Percentiles rank a stretch among this genome's conserved stretches.
Evolutionary conservation across 2,329 filamentous ascomycete species (phyloP).

Genomic region (Aureobasidium namibiae): DNA sequence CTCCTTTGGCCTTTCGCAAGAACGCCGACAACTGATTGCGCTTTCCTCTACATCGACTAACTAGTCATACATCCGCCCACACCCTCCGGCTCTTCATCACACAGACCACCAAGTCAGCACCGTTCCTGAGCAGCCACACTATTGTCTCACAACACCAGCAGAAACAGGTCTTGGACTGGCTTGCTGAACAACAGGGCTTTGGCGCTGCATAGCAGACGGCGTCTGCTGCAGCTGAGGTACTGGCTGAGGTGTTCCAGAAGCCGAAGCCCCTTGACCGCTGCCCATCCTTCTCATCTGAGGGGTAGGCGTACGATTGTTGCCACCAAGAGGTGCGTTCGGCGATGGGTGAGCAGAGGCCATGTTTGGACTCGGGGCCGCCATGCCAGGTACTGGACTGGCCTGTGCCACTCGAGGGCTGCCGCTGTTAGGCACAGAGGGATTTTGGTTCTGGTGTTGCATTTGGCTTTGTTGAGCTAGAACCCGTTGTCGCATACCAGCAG

Average conservation of each 20-base stretch:
- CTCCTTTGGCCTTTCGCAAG: not conserved
- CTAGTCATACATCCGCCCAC: not conserved
- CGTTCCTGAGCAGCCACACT: conserved; percentile 13
- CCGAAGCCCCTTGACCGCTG: conserved; percentile 17
- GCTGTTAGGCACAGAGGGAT: conserved; percentile 5
- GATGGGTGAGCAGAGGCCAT: conserved; percentile 15
- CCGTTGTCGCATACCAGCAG: conserved; percentile 24
- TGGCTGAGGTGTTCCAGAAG: conserved; percentile 12
- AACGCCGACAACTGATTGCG: not conserved
- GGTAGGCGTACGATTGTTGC: conserved; percentile 22
- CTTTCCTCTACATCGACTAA: not conserved
- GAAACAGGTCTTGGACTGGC: conserved; percentile 26
- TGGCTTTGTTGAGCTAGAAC: conserved; percentile 19
- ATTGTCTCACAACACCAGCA: conserved; percentile 22
- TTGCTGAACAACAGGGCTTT: conserved; percentile 21
- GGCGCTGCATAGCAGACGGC: conserved; percentile 23
- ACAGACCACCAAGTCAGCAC: not conserved
- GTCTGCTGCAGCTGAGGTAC: not conserved
- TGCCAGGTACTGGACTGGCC: conserved; percentile 16
- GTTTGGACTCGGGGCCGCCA: conserved; percentile 20
- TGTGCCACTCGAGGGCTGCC: conserved; percentile 22
- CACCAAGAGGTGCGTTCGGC: conserved; percentile 16
- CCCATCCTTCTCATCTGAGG: conserved; percentile 26
- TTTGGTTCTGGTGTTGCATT: not conserved
- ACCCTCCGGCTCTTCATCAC: not conserved